Evolutionary conservation across 495 filamentous ascomycete genomes (phyloP).

Genomic region (Xylaria palmicola): DNA sequence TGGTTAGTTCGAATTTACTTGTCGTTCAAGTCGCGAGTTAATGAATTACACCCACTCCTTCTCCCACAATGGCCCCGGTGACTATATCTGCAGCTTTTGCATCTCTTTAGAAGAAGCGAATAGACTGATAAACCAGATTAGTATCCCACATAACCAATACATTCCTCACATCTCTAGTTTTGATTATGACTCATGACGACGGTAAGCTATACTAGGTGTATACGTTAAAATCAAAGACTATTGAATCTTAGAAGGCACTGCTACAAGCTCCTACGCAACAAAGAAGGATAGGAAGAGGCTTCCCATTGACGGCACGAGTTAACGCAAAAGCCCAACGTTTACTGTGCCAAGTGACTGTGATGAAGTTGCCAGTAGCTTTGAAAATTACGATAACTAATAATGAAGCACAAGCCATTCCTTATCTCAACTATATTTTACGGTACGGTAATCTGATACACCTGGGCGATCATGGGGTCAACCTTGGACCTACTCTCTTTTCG

Average conservation of each 20-base stretch:
- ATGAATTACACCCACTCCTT: neutral
- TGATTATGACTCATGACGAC: too few species aligned
- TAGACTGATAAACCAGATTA: neutral
- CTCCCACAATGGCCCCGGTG: neutral
- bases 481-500: neutral
- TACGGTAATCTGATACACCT: neutral
- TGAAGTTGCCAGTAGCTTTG: neutral
- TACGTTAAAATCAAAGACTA: too few species aligned
- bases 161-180: neutral
- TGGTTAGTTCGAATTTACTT: too few species aligned
- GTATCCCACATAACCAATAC: neutral
- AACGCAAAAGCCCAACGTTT: too few species aligned
- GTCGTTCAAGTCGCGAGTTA: neutral
- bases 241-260: too few species aligned
- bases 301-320: too few species aligned
- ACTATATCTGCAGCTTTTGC: neutral
- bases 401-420: neutral
- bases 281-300: too few species aligned
- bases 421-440: neutral
- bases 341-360: too few species aligned
- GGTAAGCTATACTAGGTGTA: too few species aligned
- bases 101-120: neutral
- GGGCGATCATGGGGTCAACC: neutral
- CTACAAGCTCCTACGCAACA: too few species aligned
- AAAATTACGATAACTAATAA: neutral